Conservation (phyloP, 371 early-diverging fungal species). For the Mortierella sp. region DNA sequence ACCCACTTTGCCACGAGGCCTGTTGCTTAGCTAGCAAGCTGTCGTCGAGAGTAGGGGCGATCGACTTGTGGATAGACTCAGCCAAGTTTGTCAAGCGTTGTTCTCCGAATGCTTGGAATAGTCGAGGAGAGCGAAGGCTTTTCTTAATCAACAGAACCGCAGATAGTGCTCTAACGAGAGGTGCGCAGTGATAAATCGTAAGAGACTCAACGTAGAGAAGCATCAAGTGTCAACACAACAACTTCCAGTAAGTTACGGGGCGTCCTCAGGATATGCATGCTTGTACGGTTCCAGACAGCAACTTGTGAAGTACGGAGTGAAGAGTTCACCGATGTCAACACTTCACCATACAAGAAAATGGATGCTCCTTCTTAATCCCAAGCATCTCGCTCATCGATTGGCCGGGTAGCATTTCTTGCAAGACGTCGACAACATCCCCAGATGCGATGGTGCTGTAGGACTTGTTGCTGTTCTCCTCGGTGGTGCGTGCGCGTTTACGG, state of each 20-base stretch:
- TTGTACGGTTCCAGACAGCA: conserved; percentile 35
- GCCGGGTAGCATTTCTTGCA: conserved; percentile 32
- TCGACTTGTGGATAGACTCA: conserved; percentile 17
- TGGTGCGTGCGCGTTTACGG: too few species aligned
- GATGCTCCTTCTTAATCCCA: conserved; percentile 12
- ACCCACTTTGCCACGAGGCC: conserved; percentile 34
- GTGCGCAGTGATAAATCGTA: background rate
- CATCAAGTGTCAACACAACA: conserved; percentile 13
- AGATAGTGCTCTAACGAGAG: conserved; percentile 21
- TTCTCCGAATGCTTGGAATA: conserved; percentile 26
- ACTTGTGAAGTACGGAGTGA: conserved; percentile 26
- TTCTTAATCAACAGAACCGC: conserved; percentile 32
- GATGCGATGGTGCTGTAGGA: too few species aligned
- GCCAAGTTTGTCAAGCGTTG: conserved; percentile 22
- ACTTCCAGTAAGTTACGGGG: conserved; percentile 31
- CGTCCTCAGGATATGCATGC: conserved; percentile 38
- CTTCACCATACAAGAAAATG: conserved; percentile 30
- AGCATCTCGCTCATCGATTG: conserved; percentile 29
- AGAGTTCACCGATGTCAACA: conserved; percentile 24
- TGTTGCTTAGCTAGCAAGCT: conserved; percentile 30
- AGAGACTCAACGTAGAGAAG: background rate
- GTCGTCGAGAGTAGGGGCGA: conserved; percentile 20
- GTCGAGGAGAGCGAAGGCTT: conserved; percentile 31
- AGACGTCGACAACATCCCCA: conserved; percentile 27
- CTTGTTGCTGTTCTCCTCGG: too few species aligned